These are phyloP conservation scores for Mortierella sp. DNA, from an alignment of 371 early-diverging fungal species.

Conservation along the genomic window DNA sequence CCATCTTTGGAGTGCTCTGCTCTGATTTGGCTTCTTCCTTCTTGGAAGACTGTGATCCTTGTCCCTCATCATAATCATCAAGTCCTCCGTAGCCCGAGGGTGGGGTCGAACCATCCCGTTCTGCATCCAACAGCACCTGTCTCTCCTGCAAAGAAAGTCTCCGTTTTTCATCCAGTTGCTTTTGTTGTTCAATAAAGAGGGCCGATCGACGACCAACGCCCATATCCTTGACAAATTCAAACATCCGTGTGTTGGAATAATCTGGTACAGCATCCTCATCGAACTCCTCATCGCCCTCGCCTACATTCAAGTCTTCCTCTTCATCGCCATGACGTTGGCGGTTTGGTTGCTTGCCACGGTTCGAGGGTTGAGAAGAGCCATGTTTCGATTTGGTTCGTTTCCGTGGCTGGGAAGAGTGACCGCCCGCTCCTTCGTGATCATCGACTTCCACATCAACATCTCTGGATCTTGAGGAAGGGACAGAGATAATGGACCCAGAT, in stretches of 20 bases:
- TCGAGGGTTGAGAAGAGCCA: conserved; percentile 1
- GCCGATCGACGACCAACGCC: conserved; percentile 60
- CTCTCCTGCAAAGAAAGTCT: conserved; percentile 22
- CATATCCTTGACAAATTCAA: conserved; percentile 59
- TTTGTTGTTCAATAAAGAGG: conserved; percentile 58
- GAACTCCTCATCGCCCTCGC: conserved; percentile 45
- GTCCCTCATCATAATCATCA: conserved; percentile 2
- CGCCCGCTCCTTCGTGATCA: conserved; percentile 1
- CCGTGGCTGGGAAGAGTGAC: conserved; percentile 4
- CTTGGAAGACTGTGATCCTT: not conserved
- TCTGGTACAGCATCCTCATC: conserved; percentile 56
- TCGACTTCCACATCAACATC: conserved; percentile 9
- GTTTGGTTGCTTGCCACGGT: too few relatives aligned
- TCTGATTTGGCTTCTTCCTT: conserved; percentile 33
- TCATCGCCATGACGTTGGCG: not conserved
- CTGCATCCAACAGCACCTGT: conserved; percentile 10
- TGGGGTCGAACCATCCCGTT: conserved; percentile 14
- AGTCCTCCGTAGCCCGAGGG: conserved; percentile 28
- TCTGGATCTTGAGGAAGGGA: conserved; percentile 20
- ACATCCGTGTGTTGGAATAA: conserved; percentile 59
- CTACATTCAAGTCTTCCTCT: conserved; percentile 7
- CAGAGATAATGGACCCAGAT: conserved; percentile 26
- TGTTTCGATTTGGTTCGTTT: conserved; percentile 33
- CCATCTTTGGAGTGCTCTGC: conserved; percentile 26
- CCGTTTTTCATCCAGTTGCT: conserved; percentile 29